These are phyloP conservation scores for Pseudogymnoascus sp. DNA, from an alignment of 2,329 filamentous ascomycete species.

Conservation along the genomic window DNA sequence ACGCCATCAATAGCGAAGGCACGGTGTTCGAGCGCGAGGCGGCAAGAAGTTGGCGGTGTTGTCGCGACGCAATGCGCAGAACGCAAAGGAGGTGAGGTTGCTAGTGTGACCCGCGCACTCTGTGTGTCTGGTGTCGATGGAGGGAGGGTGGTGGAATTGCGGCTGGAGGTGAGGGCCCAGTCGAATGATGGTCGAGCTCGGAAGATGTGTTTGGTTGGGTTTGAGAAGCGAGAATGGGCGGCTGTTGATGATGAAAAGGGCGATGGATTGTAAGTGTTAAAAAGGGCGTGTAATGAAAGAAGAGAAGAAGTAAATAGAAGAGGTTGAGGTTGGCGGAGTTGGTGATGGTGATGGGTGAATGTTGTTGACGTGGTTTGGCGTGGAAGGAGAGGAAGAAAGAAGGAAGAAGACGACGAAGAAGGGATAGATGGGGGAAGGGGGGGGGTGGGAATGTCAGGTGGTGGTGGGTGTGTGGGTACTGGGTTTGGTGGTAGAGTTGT, in stretches of 20 bases:
- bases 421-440: conserved; percentile 16
- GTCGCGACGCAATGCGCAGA: background rate
- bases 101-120: background rate
- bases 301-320: conserved; percentile 27
- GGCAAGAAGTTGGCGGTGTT: background rate
- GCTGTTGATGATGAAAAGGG: background rate
- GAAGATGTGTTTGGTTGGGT: background rate
- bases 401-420: conserved; percentile 13
- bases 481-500: conserved; percentile 31
- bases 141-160: background rate
- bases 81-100: background rate
- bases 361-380: conserved; percentile 35
- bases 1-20: background rate
- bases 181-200: background rate
- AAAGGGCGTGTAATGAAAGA: conserved; percentile 14
- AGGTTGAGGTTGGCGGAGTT: conserved; percentile 14
- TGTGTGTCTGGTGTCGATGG: background rate
- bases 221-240: background rate
- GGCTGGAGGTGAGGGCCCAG: background rate
- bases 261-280: background rate
- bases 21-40: background rate
- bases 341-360: conserved; percentile 27
- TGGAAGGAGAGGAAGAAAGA: conserved; percentile 27
- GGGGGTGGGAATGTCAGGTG: conserved; percentile 35
- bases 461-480: conserved; percentile 32